Percentiles rank a stretch among this genome's conserved stretches.
Evolutionary conservation across 805 yeast species (phyloP).

Genomic region (Osmozyma mogii): DNA sequence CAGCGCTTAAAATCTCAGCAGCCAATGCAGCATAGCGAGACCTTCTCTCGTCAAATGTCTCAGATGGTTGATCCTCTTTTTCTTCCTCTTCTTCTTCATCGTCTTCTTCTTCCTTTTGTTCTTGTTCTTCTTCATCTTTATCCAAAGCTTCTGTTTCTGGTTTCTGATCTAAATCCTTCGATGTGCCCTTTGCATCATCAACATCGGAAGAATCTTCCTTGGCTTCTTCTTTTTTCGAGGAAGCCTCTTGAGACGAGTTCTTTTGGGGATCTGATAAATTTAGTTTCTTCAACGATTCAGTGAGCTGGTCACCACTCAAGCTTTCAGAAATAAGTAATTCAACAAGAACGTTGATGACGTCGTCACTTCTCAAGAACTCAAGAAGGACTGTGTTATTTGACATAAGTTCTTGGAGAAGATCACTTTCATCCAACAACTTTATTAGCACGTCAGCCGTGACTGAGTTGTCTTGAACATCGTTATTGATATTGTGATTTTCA

Average conservation of each 20-base stretch:
- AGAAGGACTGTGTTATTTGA: conserved; percentile 69
- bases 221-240: not conserved
- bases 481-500: conserved; percentile 23
- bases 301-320: conserved; percentile 11
- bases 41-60: conserved; percentile 24
- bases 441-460: conserved; percentile 20
- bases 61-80: conserved; percentile 6
- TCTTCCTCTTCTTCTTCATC: conserved; percentile 4
- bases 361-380: conserved; percentile 56
- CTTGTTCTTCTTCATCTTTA: too few relatives aligned
- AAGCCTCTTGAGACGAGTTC: not conserved
- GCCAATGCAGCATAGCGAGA: conserved; percentile 42
- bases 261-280: conserved; percentile 5
- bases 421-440: conserved; percentile 35
- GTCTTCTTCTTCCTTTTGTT: too few relatives aligned
- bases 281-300: conserved; percentile 9
- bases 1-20: conserved; percentile 84
- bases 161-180: too few relatives aligned
- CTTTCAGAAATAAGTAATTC: conserved; percentile 27
- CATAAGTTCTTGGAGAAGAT: conserved; percentile 45
- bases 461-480: conserved; percentile 9
- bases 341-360: conserved; percentile 27
- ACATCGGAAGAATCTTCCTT: too few relatives aligned
- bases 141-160: too few relatives aligned
- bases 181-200: too few relatives aligned